phyloP scores from a whole-genome alignment of 768 basidiomycete species.

The Butyriboletus loyo region DNA sequence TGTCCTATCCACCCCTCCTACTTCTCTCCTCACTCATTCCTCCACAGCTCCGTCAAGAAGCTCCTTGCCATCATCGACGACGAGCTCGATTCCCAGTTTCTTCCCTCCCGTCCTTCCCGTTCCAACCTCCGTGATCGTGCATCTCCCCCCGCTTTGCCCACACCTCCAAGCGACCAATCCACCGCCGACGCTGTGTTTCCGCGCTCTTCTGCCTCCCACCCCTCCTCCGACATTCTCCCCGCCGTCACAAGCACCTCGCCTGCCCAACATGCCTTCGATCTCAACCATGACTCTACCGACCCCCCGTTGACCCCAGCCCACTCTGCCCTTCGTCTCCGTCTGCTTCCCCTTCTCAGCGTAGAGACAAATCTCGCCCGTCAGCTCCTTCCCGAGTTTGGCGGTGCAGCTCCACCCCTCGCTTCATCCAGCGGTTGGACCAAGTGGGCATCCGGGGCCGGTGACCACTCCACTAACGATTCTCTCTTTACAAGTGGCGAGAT shows the following conservation, averaged over 20 bases:
- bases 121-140: slow-evolving; percentile 22
- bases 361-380: slow-evolving; percentile 51
- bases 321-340: slow-evolving; percentile 34
- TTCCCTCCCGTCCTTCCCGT: background rate
- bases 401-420: slow-evolving; percentile 26
- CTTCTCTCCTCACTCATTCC: background rate
- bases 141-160: slow-evolving; percentile 16
- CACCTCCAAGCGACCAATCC: background rate
- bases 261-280: background rate
- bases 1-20: background rate
- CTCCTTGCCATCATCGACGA: slow-evolving; percentile 53
- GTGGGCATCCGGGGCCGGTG: slow-evolving; percentile 19
- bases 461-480: background rate
- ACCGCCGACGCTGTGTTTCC: background rate
- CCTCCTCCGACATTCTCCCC: background rate
- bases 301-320: slow-evolving; percentile 23
- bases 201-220: background rate
- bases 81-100: slow-evolving; percentile 35
- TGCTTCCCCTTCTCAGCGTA: slow-evolving; percentile 53
- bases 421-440: slow-evolving; percentile 23
- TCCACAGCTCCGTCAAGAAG: slow-evolving; percentile 51
- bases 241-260: background rate
- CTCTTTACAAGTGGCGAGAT: slow-evolving; percentile 31
- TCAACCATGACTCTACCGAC: background rate
- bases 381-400: slow-evolving; percentile 42